A percentile compares a stretch with the other conserved stretches of the same genome.
phyloP scores from a whole-genome alignment of 2,329 filamentous ascomycete genomes.

The Botrytis sinoallii region DNA sequence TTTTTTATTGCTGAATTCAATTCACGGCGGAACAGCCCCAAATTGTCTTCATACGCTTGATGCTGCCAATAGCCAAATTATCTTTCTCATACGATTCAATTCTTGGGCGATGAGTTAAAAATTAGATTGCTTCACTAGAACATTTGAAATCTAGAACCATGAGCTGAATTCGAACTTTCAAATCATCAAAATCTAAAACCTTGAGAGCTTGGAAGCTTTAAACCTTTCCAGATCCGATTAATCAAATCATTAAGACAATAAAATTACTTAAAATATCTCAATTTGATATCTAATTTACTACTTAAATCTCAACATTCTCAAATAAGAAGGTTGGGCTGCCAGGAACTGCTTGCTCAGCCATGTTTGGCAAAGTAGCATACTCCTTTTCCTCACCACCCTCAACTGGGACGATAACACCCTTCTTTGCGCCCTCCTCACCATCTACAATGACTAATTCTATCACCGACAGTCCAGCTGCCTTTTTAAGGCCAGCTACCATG shows the following conservation, averaged over 20 bases:
- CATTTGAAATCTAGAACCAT: not conserved
- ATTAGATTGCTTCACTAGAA: not conserved
- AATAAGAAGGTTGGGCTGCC: conserved; percentile 81
- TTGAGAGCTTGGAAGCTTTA: not conserved
- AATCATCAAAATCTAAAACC: not conserved
- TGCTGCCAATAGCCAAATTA: not conserved
- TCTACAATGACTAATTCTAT: conserved; percentile 71
- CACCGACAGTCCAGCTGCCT: conserved; percentile 66
- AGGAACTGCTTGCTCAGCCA: conserved; percentile 74
- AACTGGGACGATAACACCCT: conserved; percentile 50
- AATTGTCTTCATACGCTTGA: not conserved
- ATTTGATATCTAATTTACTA: not conserved
- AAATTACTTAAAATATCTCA: not conserved
- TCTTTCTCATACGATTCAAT: not conserved
- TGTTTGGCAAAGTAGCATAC: conserved; percentile 52
- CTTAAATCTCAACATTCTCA: conserved; percentile 61
- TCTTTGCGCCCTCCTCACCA: conserved; percentile 65
- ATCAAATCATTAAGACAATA: not conserved
- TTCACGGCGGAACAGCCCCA: not conserved
- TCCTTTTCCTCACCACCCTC: conserved; percentile 59
- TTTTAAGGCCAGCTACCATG: conserved; percentile 78
- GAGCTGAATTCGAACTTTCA: not conserved
- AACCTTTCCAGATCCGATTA: not conserved
- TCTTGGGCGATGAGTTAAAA: not conserved
- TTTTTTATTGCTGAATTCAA: not conserved